Percentiles rank a stretch among this genome's conserved stretches.
phyloP scores from a whole-genome alignment of 2,329 filamentous ascomycete species.

The Drechslerella stenobrocha region DNA sequence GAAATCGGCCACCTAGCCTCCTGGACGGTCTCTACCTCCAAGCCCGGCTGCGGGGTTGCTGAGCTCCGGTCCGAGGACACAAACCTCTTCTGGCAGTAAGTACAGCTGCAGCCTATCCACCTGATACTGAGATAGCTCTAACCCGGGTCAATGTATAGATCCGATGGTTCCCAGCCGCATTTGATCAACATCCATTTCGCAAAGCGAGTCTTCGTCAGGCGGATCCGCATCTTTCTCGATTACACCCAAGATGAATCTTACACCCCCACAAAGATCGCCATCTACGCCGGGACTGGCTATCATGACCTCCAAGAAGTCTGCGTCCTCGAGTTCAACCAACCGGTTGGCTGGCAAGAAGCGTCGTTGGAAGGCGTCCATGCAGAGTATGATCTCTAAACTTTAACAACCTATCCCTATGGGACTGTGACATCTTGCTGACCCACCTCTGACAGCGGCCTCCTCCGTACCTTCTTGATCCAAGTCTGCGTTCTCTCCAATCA shows the following conservation, averaged over 20 bases:
- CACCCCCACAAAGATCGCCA: conserved; percentile 88
- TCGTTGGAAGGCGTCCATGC: conserved; percentile 66
- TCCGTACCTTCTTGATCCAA: conserved; percentile 87
- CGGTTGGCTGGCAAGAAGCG: conserved; percentile 88
- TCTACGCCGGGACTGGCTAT: conserved; percentile 84
- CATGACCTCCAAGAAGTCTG: conserved; percentile 90
- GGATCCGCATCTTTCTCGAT: conserved; percentile 82
- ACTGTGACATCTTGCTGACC: not conserved
- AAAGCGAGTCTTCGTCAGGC: conserved; percentile 76
- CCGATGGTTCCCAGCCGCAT: conserved; percentile 81
- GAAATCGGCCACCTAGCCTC: conserved; percentile 82
- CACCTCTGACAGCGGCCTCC: conserved; percentile 58
- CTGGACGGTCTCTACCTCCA: conserved; percentile 79
- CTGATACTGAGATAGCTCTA: not conserved
- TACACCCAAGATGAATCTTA: conserved; percentile 94
- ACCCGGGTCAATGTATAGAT: conserved; percentile 59
- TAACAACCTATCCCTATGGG: not conserved
- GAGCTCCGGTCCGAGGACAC: conserved; percentile 75
- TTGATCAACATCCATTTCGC: conserved; percentile 82
- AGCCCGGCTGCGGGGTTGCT: conserved; percentile 76
- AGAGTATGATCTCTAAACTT: conserved; percentile 41
- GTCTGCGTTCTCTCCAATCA: conserved; percentile 93
- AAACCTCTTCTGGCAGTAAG: conserved; percentile 76
- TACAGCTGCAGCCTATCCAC: conserved; percentile 44
- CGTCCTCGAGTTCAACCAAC: conserved; percentile 74